A percentile compares a stretch with the other conserved stretches of the same genome.
phyloP scores from a whole-genome alignment of 805 yeast genomes.

The Lachancea fermentati region DNA sequence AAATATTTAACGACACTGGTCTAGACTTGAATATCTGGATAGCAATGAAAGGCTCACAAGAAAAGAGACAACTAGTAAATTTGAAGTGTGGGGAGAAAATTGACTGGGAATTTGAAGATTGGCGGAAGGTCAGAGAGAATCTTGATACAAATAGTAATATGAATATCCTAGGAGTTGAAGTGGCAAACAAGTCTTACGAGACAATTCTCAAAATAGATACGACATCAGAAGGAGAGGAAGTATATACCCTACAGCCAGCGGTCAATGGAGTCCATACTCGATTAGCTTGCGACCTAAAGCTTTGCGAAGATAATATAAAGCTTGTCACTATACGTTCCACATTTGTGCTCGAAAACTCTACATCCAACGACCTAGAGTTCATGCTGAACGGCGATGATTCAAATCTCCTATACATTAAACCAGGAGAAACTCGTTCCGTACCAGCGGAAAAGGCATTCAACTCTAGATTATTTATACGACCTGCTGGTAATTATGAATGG shows the following conservation, averaged over 20 bases:
- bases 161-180: conserved; percentile 58
- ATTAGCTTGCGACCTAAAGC: conserved; percentile 60
- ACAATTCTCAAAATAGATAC: conserved; percentile 55
- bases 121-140: conserved; percentile 80
- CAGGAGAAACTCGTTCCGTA: conserved; percentile 57
- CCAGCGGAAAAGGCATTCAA: conserved; percentile 68
- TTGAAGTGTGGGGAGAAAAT: conserved; percentile 45
- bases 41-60: conserved; percentile 36
- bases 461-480: conserved; percentile 54
- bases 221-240: conserved; percentile 76
- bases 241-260: conserved; percentile 63
- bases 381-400: conserved; percentile 34
- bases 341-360: conserved; percentile 58
- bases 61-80: conserved; percentile 23
- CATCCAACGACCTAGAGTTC: conserved; percentile 51
- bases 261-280: conserved; percentile 62
- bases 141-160: conserved; percentile 57
- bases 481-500: conserved; percentile 63
- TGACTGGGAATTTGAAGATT: conserved; percentile 93
- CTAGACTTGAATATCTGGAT: conserved; percentile 76
- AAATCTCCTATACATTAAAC: conserved; percentile 38
- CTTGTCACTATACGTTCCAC: conserved; percentile 75
- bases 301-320: conserved; percentile 76
- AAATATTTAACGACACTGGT: conserved; percentile 81
- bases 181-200: conserved; percentile 52